Conservation (phyloP, 2,329 filamentous ascomycete species). For the Endothia cerciana region DNA sequence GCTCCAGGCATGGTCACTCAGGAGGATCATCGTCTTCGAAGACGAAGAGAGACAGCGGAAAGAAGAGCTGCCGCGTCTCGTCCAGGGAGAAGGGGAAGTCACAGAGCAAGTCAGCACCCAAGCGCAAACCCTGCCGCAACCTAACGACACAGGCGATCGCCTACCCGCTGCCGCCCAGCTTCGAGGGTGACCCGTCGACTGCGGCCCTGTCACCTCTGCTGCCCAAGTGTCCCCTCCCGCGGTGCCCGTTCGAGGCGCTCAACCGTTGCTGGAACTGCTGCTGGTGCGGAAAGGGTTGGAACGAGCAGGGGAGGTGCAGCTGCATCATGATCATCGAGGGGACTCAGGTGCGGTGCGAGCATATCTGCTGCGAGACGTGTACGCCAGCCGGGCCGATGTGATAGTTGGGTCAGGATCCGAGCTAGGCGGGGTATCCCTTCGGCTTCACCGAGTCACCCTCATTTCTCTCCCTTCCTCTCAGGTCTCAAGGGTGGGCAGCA, state of each 20-base stretch:
- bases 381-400: constrained; percentile 42
- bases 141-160: constrained; percentile 48
- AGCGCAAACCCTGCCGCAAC: constrained; percentile 47
- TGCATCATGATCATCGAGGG: constrained; percentile 58
- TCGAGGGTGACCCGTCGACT: constrained; percentile 38
- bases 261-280: constrained; percentile 59
- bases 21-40: constrained; percentile 28
- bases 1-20: background rate
- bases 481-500: no score
- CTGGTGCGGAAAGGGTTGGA: constrained; percentile 59
- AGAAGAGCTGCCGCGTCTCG: constrained; percentile 21
- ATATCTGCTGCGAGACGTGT: constrained; percentile 57
- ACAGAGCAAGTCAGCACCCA: constrained; percentile 28
- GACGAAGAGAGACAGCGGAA: constrained; percentile 25
- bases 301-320: constrained; percentile 53
- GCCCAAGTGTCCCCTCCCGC: constrained; percentile 50
- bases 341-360: constrained; percentile 54
- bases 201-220: constrained; percentile 37
- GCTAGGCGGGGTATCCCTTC: no score
- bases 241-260: constrained; percentile 54
- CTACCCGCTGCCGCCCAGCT: constrained; percentile 53
- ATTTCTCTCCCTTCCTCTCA: no score
- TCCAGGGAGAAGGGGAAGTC: constrained; percentile 18
- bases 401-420: background rate
- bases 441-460: no score